A percentile compares a stretch with the other conserved stretches of the same genome.
These are phyloP conservation scores for Acanthamoeba culbertsoni DNA, from an alignment of 208 protist genomes.

Conservation along the genomic window DNA sequence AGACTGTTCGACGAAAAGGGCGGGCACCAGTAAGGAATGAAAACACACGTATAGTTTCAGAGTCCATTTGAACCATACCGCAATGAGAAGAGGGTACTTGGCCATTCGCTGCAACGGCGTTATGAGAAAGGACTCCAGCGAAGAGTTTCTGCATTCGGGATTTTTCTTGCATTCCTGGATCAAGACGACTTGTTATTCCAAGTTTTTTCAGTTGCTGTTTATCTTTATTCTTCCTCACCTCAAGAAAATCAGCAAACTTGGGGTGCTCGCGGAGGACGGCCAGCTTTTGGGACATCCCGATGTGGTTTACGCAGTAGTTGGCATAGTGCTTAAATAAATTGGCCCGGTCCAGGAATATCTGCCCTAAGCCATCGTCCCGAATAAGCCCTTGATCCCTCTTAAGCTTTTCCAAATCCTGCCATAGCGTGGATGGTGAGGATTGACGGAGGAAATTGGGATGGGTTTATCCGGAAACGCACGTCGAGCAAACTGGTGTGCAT, in stretches of 20 bases:
- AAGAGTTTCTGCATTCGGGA: not conserved
- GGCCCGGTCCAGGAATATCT: slow-evolving; percentile 3
- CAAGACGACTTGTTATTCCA: not conserved
- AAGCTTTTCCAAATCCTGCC: not conserved
- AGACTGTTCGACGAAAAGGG: not conserved
- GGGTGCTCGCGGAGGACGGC: too few relatives aligned
- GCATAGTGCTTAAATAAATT: slow-evolving; percentile 55
- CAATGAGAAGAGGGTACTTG: slow-evolving; percentile 21
- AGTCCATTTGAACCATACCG: not conserved
- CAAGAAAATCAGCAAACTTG: slow-evolving; percentile 38
- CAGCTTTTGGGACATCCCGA: not conserved
- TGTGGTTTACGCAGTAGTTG: slow-evolving; percentile 48
- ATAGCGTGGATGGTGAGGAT: not conserved
- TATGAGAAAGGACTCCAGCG: slow-evolving; percentile 50
- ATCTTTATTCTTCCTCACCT: not conserved
- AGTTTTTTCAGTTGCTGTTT: not conserved
- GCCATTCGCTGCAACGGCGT: slow-evolving; percentile 49
- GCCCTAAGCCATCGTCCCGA: not conserved
- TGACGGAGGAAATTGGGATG: too few relatives aligned
- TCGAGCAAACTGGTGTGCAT: slow-evolving; percentile 28
- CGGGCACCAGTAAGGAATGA: not conserved
- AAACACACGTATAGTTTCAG: not conserved
- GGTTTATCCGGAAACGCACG: not conserved
- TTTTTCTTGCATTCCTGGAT: slow-evolving; percentile 14
- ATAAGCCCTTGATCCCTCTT: not conserved